phyloP scores from a whole-genome alignment of 2,329 filamentous ascomycete genomes.

The Ascocoryne sarcoides region DNA sequence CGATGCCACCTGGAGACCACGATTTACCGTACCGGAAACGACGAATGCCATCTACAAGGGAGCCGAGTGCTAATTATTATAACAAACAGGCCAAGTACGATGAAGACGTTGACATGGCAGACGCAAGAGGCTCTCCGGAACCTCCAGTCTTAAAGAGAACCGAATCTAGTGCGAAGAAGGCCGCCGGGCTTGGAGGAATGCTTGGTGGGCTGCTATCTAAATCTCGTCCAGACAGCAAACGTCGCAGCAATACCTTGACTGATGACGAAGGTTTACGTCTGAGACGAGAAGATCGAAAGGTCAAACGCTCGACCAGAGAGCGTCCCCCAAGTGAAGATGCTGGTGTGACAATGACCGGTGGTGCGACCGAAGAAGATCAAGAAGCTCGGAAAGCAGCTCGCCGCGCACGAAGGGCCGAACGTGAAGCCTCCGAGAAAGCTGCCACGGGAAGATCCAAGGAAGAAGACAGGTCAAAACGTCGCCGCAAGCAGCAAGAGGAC shows the following conservation, averaged over 20 bases:
- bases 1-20: conserved; percentile 26
- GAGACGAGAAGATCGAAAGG: conserved; percentile 30
- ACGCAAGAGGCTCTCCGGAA: conserved; percentile 38
- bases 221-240: conserved; percentile 37
- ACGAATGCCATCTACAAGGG: conserved; percentile 19
- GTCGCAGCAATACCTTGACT: conserved; percentile 41
- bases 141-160: conserved; percentile 43
- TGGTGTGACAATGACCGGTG: conserved; percentile 35
- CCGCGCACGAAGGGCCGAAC: conserved; percentile 47
- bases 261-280: conserved; percentile 38
- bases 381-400: conserved; percentile 56
- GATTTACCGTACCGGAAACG: conserved; percentile 17
- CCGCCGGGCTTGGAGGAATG: conserved; percentile 48
- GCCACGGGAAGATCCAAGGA: conserved; percentile 47
- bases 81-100: conserved; percentile 57
- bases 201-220: conserved; percentile 50
- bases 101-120: conserved; percentile 52
- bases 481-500: conserved; percentile 46
- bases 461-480: conserved; percentile 46
- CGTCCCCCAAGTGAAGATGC: conserved; percentile 37
- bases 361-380: conserved; percentile 44
- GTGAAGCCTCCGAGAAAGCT: conserved; percentile 39
- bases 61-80: conserved; percentile 33
- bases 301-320: conserved; percentile 24
- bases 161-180: conserved; percentile 53